Percentiles rank a stretch among this genome's conserved stretches.
Conservation (phyloP, 2,329 filamentous ascomycete species). For the Fusarium liriodendri region DNA sequence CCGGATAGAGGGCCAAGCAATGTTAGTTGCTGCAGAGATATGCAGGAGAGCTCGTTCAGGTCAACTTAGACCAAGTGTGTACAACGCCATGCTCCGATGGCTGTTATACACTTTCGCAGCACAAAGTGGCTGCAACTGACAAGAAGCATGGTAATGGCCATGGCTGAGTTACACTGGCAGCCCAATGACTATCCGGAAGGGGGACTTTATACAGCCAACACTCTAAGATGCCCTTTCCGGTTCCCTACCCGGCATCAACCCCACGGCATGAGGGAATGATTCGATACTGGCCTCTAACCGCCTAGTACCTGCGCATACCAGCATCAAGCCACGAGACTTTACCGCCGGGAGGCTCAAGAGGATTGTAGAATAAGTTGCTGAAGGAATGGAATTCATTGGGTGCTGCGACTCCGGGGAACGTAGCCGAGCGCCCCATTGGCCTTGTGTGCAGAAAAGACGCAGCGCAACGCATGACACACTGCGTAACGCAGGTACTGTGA, state of each 20-base stretch:
- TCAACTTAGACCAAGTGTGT: background rate
- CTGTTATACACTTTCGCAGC: background rate
- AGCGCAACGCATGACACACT: constrained; percentile 1
- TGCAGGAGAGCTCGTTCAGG: background rate
- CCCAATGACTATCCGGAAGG: background rate
- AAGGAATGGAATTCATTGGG: background rate
- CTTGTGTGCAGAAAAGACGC: constrained; percentile 6
- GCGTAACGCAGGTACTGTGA: constrained; percentile 5
- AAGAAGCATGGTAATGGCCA: background rate
- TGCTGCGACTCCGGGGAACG: background rate
- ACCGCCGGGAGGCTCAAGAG: background rate
- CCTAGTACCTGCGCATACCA: background rate
- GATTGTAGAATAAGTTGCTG: background rate
- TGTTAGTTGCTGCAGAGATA: background rate
- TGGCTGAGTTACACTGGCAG: background rate
- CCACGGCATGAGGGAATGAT: background rate
- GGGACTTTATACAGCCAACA: background rate
- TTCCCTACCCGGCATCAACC: background rate
- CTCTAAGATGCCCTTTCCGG: background rate
- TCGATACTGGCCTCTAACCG: background rate
- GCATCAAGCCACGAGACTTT: background rate
- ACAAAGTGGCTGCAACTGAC: background rate
- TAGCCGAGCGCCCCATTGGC: background rate
- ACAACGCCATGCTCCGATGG: background rate
- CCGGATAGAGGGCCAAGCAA: background rate